Conservation (phyloP, 129 eudicot species). For the Arctium minus region DNA sequence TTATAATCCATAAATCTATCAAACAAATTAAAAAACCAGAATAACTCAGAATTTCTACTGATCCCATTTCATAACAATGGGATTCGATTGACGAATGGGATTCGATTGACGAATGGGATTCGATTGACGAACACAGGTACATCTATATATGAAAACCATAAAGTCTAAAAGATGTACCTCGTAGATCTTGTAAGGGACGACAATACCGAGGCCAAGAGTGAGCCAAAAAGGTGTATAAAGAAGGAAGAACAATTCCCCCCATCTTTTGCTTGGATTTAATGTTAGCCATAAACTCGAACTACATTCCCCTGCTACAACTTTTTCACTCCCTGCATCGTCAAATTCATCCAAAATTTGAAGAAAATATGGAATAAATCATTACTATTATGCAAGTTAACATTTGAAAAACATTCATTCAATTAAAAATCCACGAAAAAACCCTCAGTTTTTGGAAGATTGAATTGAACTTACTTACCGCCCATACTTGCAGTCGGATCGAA, state of each 20-base stretch:
- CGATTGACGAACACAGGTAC: not conserved
- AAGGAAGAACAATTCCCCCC: slow-evolving; percentile 89
- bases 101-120: not conserved
- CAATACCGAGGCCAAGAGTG: slow-evolving; percentile 87
- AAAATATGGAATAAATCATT: not conserved
- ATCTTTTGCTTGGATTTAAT: slow-evolving; percentile 85
- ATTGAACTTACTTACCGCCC: slow-evolving; percentile 39
- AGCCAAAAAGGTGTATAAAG: slow-evolving; percentile 93
- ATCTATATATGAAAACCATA: not conserved
- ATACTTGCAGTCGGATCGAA: slow-evolving; percentile 32
- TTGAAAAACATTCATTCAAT: not conserved
- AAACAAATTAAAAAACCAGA: not conserved
- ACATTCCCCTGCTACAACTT: slow-evolving; percentile 11
- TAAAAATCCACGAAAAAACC: not conserved
- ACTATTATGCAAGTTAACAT: not conserved
- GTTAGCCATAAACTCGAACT: slow-evolving; percentile 66
- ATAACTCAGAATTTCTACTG: not conserved
- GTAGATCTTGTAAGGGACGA: slow-evolving; percentile 83
- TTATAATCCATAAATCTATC: slow-evolving; percentile 5
- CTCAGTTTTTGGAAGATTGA: slow-evolving; percentile 12
- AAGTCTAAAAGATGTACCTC: slow-evolving; percentile 41
- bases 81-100: not conserved
- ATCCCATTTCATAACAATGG: not conserved
- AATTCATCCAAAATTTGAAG: slow-evolving; percentile 8
- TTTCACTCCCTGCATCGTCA: slow-evolving; percentile 28